Evolutionary conservation across 768 basidiomycete species (phyloP), one percentile per base, ranked within the genome.

Genomic region (Tylopilus sp.): DNA sequence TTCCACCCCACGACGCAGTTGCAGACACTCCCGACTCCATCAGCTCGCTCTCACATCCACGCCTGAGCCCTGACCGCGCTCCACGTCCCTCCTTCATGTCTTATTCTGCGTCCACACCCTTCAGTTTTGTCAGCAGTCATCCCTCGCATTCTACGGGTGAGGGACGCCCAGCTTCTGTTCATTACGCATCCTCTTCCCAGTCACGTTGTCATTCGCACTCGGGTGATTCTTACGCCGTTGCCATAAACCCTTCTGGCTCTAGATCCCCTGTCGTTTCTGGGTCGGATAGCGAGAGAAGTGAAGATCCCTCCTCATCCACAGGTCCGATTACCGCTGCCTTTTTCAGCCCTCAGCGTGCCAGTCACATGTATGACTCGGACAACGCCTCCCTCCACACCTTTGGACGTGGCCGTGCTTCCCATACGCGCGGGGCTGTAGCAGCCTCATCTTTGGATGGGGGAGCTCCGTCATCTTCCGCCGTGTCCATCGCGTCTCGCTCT

Each of bases 381-480:
- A 69, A 73, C 8, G 72, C 73, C 25, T 81, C 79, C 13, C 73
- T 70, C 51, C 71, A 77, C 57, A 79, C 79, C 1, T 79, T 79
- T 50, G 81, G 76, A 48, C 69, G 63, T 45, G 81, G 76, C 48
- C 69, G 63, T 42, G 75, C 75, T 11, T 74, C 73, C 40, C 57
- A 64, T 50, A 33, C 53, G 31, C 59, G 60, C 52, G 56, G 61
- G 45, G 52, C 52, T 30, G 53, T 25, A 40, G 56, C 57, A 55
- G 55, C 64, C 38, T 28, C 52, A 40, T 61, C 48, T 18, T 66
- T 54, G 46, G 62, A 64, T 59, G 58, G 57, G 40, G 51, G 51
- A 15, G 69, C 70, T 17, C 77, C 77, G 6, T 74, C 67, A 33
- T 66, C 73, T 22, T 77, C 77, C 7, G 73, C 73, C 23, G 71